Evolutionary conservation across 148 eudicot species (phyloP), one percentile per base, ranked within the genome.

Genomic region (Polygonum maritimum): DNA sequence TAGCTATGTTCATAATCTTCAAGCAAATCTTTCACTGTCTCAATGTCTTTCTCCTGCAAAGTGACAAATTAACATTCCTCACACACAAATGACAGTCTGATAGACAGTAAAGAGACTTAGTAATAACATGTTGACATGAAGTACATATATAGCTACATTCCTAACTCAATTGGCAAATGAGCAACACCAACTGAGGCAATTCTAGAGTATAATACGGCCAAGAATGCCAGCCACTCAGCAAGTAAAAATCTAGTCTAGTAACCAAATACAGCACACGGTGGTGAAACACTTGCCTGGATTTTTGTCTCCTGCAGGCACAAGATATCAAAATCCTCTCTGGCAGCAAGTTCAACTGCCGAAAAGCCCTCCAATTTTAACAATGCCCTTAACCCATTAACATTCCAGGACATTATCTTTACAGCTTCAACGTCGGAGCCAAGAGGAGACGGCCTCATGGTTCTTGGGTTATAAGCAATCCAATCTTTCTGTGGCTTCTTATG

Each of bases 291-390:
- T 75, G 82, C 99, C 96, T 95, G 97, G 41, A 95, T 67, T 82
- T 95, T 95, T 73, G 99, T 95, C 87, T 95, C 99, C 82, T 95
- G 99, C 87, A 95, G 84, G 87, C 99, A 95, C 76, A 95, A 76
- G 33, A 95, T 86, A 84, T 95, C 99, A 80, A 95, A 95, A 81
- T 89, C 87, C 80, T 95, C 99, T 80, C 99, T 87, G 70, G 88
- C 82, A 22, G 98, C 93, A 79, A 94, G 96, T 84, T 90, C 82
- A 77, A 88, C 83, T 19, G 85, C 91, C 70, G 92, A 87, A 86
- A 90, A 89, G 47, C 88, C 82, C 76, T 92, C 88, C 73, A 83
- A 83, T 82, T 92, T 92, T 63, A 92, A 80, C 70, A 95, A 76
- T 44, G 97, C 97, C 81, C 99, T 88, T 79, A 95, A 82, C 41